These are phyloP conservation scores for Nyctanthes arbortristis DNA, from an alignment of 257 asterid species.

Conservation along the genomic window DNA sequence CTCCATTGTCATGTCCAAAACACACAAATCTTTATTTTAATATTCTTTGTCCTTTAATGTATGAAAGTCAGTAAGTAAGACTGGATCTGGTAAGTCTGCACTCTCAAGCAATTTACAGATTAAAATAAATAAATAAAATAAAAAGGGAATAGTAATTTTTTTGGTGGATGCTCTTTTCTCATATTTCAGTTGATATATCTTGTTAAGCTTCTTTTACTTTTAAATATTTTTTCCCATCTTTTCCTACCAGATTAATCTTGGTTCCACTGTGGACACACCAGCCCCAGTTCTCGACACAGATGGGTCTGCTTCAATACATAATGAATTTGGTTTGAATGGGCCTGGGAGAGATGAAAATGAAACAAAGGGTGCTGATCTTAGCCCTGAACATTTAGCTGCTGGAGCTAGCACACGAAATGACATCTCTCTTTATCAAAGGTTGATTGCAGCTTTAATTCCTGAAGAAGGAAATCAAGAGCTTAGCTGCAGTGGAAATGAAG, in stretches of 20 bases:
- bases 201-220: too few species aligned
- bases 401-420: slow-evolving; percentile 46
- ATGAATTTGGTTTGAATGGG: slow-evolving; percentile 43
- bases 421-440: slow-evolving; percentile 70
- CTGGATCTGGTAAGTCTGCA: too few species aligned
- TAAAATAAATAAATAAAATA: too few species aligned
- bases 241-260: slow-evolving; percentile 48
- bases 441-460: slow-evolving; percentile 79
- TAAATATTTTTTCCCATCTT: not conserved
- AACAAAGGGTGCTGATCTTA: slow-evolving; percentile 45
- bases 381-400: slow-evolving; percentile 46
- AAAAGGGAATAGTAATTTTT: too few species aligned
- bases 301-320: slow-evolving; percentile 39
- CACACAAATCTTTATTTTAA: too few species aligned
- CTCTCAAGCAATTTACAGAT: too few species aligned
- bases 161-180: too few species aligned
- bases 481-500: slow-evolving; percentile 47
- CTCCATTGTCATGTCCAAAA: too few species aligned
- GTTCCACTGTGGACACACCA: slow-evolving; percentile 39
- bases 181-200: too few species aligned
- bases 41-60: too few species aligned
- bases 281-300: slow-evolving; percentile 48
- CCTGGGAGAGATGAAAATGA: slow-evolving; percentile 51
- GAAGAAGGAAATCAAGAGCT: slow-evolving; percentile 60
- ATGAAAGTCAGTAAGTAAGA: too few species aligned